Conservation (phyloP, 306 rosid species). For the Inga oerstediana region DNA sequence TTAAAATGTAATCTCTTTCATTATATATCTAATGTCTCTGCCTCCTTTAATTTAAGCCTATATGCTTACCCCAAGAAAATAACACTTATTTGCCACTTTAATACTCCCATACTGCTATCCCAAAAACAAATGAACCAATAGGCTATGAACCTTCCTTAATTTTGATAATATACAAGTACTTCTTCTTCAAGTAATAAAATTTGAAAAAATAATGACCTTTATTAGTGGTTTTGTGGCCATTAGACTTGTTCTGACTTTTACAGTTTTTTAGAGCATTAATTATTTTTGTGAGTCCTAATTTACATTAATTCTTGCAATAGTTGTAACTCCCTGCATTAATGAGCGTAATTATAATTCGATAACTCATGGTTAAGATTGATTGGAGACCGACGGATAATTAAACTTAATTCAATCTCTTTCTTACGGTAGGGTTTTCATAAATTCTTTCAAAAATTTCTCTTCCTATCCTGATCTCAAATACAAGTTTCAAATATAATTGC, state of each 20-base stretch:
- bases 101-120: background rate
- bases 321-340: too few species aligned
- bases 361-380: too few species aligned
- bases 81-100: background rate
- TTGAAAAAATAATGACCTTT: too few species aligned
- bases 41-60: background rate
- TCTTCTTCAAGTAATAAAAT: background rate
- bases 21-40: background rate
- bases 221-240: background rate
- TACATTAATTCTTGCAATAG: too few species aligned
- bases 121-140: background rate
- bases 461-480: too few species aligned
- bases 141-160: background rate
- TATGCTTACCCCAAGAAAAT: background rate
- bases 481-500: too few species aligned
- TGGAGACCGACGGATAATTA: too few species aligned
- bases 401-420: too few species aligned
- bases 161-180: background rate
- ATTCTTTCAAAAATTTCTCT: too few species aligned
- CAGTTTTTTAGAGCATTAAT: background rate
- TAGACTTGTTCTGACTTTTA: background rate
- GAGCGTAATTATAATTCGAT: too few species aligned
- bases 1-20: conserved; percentile 31
- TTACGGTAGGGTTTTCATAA: too few species aligned
- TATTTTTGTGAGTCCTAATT: background rate